phyloP scores from a whole-genome alignment of 805 yeast genomes.

The Candida odintsovae region DNA sequence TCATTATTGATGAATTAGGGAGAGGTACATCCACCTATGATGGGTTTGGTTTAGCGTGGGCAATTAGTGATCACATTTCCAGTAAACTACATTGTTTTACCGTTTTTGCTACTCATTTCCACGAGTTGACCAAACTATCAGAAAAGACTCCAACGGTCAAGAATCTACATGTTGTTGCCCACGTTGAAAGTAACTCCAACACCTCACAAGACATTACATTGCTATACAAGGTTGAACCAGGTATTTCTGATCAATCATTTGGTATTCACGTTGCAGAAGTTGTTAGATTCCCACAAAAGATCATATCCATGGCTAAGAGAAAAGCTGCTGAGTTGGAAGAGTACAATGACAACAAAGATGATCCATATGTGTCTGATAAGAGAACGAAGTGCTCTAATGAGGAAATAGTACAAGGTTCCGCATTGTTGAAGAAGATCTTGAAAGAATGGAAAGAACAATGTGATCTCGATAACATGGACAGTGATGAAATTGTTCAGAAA shows the following conservation, averaged over 20 bases:
- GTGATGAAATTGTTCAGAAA: slow-evolving; percentile 34
- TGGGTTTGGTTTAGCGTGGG: slow-evolving; percentile 95
- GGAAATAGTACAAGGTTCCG: slow-evolving; percentile 52
- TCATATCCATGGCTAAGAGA: slow-evolving; percentile 90
- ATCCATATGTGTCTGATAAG: slow-evolving; percentile 28
- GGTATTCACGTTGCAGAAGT: slow-evolving; percentile 98
- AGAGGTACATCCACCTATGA: slow-evolving; percentile 80
- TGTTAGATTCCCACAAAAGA: slow-evolving; percentile 87
- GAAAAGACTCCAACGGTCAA: slow-evolving; percentile 57
- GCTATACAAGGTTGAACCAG: slow-evolving; percentile 90
- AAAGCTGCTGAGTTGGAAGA: slow-evolving; percentile 86
- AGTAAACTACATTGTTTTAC: slow-evolving; percentile 69
- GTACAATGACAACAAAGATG: slow-evolving; percentile 35
- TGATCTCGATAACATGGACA: slow-evolving; percentile 15
- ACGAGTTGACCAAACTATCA: slow-evolving; percentile 81
- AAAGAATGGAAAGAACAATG: slow-evolving; percentile 29
- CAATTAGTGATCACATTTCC: slow-evolving; percentile 83
- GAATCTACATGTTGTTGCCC: slow-evolving; percentile 92
- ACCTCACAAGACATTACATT: slow-evolving; percentile 68
- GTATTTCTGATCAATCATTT: slow-evolving; percentile 92
- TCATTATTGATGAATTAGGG: slow-evolving; percentile 92
- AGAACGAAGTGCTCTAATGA: slow-evolving; percentile 43
- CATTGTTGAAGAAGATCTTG: slow-evolving; percentile 36
- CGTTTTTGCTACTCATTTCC: slow-evolving; percentile 95
- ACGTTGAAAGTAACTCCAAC: slow-evolving; percentile 47